These are phyloP conservation scores for Bryum argenteum DNA, from an alignment of 225 moss, liverwort and hornwort genomes.

Conservation along the genomic window DNA sequence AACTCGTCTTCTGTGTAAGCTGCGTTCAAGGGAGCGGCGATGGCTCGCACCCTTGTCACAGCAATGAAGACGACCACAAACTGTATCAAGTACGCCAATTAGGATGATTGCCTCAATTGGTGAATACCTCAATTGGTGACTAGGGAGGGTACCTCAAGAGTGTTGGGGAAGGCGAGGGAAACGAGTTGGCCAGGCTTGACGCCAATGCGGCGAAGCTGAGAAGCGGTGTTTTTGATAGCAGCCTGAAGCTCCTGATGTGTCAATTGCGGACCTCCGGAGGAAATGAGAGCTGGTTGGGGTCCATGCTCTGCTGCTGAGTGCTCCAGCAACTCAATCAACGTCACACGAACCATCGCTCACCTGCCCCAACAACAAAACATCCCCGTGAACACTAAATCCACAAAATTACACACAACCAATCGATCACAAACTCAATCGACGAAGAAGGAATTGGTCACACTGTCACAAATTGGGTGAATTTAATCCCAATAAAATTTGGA, in stretches of 20 bases:
- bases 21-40: slow-evolving; percentile 86
- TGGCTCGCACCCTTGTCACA: slow-evolving; percentile 72
- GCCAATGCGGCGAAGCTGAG: slow-evolving; percentile 74
- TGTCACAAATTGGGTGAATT: no score
- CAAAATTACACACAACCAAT: no score
- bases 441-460: no score
- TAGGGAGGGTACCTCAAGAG: slow-evolving; percentile 63
- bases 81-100: slow-evolving; percentile 56
- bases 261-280: slow-evolving; percentile 56
- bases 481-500: no score
- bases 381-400: no score
- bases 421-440: no score
- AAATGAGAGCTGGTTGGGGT: slow-evolving; percentile 45
- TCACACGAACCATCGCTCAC: slow-evolving; percentile 36
- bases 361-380: no score
- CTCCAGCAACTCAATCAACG: slow-evolving; percentile 60
- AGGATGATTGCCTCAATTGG: no score
- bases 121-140: no score
- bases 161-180: slow-evolving; percentile 91
- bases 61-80: slow-evolving; percentile 96
- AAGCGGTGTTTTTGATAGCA: slow-evolving; percentile 70
- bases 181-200: slow-evolving; percentile 89
- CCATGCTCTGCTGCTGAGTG: slow-evolving; percentile 63
- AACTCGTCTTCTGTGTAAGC: slow-evolving; percentile 96
- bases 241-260: slow-evolving; percentile 72